Conservation (phyloP, 2,329 filamentous ascomycete species). For the Phaeomoniella chlamydospora region DNA sequence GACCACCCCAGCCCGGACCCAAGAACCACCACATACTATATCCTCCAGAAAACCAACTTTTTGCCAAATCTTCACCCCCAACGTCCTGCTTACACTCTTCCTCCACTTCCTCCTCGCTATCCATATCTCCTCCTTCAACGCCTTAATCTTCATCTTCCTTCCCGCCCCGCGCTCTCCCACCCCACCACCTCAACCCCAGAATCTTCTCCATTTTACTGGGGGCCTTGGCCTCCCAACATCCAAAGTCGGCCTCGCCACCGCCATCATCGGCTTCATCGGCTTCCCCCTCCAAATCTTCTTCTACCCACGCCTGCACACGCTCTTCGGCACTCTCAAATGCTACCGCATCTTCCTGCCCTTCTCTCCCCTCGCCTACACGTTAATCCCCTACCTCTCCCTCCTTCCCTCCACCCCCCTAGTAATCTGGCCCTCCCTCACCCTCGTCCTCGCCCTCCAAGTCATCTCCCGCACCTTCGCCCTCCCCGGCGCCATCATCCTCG, state of each 20-base stretch:
- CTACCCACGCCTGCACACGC: constrained; percentile 53
- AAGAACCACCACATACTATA: constrained; percentile 1
- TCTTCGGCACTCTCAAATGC: constrained; percentile 52
- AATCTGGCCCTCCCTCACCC: constrained; percentile 51
- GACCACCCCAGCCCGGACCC: neutral
- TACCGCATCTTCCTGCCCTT: constrained; percentile 55
- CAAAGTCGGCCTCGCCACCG: constrained; percentile 63
- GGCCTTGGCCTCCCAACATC: constrained; percentile 60
- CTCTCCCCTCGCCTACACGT: constrained; percentile 55
- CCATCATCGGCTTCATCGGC: constrained; percentile 62
- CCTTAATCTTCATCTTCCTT: constrained; percentile 63
- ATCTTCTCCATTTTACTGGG: constrained; percentile 47
- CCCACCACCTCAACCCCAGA: constrained; percentile 22
- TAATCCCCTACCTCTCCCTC: constrained; percentile 57
- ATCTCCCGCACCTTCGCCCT: constrained; percentile 56
- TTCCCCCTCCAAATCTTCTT: constrained; percentile 57
- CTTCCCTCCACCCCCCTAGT: constrained; percentile 40
- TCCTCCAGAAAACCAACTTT: constrained; percentile 29
- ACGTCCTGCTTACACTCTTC: constrained; percentile 43
- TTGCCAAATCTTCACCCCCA: constrained; percentile 36
- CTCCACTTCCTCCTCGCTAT: constrained; percentile 57
- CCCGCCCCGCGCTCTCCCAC: constrained; percentile 48
- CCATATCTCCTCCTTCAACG: constrained; percentile 62
- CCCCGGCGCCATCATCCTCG: constrained; percentile 42
- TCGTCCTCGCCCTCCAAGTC: constrained; percentile 55